A percentile compares a stretch with the other conserved stretches of the same genome.
Conservation (phyloP, 805 yeast species). For the Starmerella apis region DNA sequence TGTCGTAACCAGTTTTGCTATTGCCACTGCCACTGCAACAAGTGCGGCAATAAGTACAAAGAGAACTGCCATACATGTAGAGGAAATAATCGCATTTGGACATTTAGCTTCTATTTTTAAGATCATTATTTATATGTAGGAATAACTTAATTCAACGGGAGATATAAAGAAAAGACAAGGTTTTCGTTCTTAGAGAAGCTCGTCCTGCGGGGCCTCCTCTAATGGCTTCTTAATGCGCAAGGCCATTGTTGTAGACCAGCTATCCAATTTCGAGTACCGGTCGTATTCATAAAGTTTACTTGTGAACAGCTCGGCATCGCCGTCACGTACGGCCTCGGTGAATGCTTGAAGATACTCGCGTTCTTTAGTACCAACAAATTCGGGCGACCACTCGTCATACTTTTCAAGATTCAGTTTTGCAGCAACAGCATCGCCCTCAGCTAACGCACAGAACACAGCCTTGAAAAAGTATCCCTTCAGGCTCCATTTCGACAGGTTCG, state of each 20-base stretch:
- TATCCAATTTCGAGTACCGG: constrained; percentile 78
- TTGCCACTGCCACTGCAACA: too few relatives aligned
- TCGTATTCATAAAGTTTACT: constrained; percentile 72
- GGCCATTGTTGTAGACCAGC: constrained; percentile 76
- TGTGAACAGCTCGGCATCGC: constrained; percentile 67
- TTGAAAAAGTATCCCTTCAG: constrained; percentile 85
- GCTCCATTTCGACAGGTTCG: constrained; percentile 75
- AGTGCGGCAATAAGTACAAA: too few relatives aligned
- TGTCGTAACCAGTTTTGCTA: too few relatives aligned
- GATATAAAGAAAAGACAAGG: not conserved
- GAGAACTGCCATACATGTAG: too few relatives aligned
- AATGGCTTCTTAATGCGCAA: constrained; percentile 62
- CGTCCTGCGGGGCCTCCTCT: constrained; percentile 65
- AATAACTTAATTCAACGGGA: constrained; percentile 2
- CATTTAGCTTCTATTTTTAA: not conserved
- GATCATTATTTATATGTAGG: constrained; percentile 3
- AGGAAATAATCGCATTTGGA: too few relatives aligned
- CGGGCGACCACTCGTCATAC: constrained; percentile 58
- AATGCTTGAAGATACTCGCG: constrained; percentile 55
- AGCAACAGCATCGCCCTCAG: constrained; percentile 75
- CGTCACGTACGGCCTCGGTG: constrained; percentile 63
- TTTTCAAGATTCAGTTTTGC: constrained; percentile 62
- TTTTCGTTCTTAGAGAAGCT: constrained; percentile 27
- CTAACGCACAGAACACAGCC: constrained; percentile 70
- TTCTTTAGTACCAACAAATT: constrained; percentile 59